phyloP scores from a whole-genome alignment of 345 rosid species.

The Eucalyptus cloeziana region DNA sequence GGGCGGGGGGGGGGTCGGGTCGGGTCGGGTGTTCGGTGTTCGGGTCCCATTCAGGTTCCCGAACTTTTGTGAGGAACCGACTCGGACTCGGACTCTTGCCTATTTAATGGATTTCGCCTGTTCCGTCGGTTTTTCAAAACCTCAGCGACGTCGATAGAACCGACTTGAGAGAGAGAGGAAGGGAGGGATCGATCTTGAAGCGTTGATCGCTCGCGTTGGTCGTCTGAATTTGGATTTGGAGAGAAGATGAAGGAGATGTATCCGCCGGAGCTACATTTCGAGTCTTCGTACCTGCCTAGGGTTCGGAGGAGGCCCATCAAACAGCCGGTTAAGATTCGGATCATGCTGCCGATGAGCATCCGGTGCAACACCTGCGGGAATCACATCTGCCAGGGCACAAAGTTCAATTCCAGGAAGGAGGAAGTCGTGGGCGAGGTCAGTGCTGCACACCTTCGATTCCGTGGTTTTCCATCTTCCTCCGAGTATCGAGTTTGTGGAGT shows the following conservation, averaged over 20 bases:
- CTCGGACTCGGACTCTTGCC: neutral
- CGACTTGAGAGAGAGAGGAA: too few species aligned
- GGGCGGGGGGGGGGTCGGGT: too few species aligned
- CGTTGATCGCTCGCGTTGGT: neutral
- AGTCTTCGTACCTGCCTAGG: slow-evolving; percentile 68
- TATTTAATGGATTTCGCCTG: too few species aligned
- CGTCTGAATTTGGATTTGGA: slow-evolving; percentile 24
- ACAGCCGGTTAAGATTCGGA: slow-evolving; percentile 75
- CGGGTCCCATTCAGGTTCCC: too few species aligned
- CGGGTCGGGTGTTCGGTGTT: too few species aligned
- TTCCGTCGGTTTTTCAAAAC: too few species aligned
- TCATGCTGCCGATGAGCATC: slow-evolving; percentile 98
- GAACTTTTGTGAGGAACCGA: too few species aligned
- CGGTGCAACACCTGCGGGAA: slow-evolving; percentile 79
- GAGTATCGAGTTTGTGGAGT: too few species aligned
- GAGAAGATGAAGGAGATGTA: too few species aligned
- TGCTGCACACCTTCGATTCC: too few species aligned
- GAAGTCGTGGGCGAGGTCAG: slow-evolving; percentile 74
- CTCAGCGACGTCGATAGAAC: too few species aligned
- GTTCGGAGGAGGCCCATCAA: slow-evolving; percentile 61
- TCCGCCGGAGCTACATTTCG: slow-evolving; percentile 80
- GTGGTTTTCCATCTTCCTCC: neutral
- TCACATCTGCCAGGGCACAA: slow-evolving; percentile 75
- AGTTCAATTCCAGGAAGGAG: slow-evolving; percentile 87
- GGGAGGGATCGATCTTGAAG: neutral